Evolutionary conservation across 2,329 filamentous ascomycete species (phyloP), one percentile per base, ranked within the genome.

Genomic region (Byssoonygena ceratinophila): DNA sequence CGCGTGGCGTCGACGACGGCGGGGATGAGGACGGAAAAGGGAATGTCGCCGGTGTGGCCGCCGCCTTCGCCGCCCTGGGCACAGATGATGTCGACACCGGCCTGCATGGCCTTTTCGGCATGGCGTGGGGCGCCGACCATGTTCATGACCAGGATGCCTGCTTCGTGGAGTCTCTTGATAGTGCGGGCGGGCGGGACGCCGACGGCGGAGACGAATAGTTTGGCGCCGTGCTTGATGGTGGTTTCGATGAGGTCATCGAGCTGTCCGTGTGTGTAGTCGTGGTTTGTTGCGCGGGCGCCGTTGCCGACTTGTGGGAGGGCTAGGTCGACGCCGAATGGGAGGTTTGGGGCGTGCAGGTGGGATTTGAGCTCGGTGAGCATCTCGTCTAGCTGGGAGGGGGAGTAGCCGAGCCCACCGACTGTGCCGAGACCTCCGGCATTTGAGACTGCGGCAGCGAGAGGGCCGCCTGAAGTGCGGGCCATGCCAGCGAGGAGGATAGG

Each of bases 41-140:
- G 83, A 41, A 95, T 82, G 55, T 92, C 84, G 27, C 90, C 90
- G 1, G 91, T 96, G 71, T 97, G 91, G 0, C 90, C 91, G 16
- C 91, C 91, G 1, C 90, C 91, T 68, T 97, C 91, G 48, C 88
- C 88, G 44, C 91, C 91, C 72, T 97, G 91, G 1, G 90, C 83
- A 66, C 89, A 95, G 4, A 97, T 79, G 58, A 96, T 83, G 69
- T 97, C 91, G 8, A 94, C 88, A 40, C 91, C 91, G 0, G 84
- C 79, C 46, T 88, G 81, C 3, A 97, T 74, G 1, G 90, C 90
- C 72, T 96, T 96, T 66, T 84, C 79, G 0, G 90, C 90, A 67
- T 97, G 91, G 66, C 85, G 88, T 1, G 91, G 90, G 61, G 90
- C 86, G 0, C 91, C 91, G 18, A 96, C 89, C 90, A 96, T 96